Base-by-base conservation (phyloP, 176 grass and related monocot genomes). In the Neostapfia colusana region DNA sequence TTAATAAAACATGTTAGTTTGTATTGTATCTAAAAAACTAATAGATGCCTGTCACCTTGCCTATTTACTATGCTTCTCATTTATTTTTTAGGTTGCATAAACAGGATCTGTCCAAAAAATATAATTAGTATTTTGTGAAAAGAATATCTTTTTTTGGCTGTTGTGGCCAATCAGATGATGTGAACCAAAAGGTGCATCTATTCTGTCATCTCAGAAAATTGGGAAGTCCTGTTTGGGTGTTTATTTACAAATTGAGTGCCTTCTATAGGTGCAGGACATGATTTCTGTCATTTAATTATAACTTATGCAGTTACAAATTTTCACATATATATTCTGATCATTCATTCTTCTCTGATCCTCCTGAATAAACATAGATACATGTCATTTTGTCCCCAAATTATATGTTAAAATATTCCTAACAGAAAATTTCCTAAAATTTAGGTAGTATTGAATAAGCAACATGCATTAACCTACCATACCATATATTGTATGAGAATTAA, bases 281-380 rank as follows among this genome's bases (percentile, higher is more conserved):
- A 39, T 82, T 55, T 82, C 24, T 76, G 6, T 60, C 16, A n/a
- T 80, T 10, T 25, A 54, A 65, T 65, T 10, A 2, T 63, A 34
- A 35, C 5, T 37, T 17, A 34, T 10, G 16, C 37, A n/a, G 13
- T 63, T 31, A 10, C 34, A 81, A 24, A 3, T 27, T 46, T 27
- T 15, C 5, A 26, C 12, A 17, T 65, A 54, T 41, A 10, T 0
- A 9, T 65, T 44, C 2, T n/a, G 7, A n/a, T 53, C 50, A n/a
- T 20, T n/a, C n/a, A 56, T 10, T 6, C 53, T 56, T 23, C 7
- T 24, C 10, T 24, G 50, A 15, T 70, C 37, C 18, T 27, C 28
- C 45, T 79, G 16, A 23, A 18, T 26, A 70, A 43, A 2, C 12
- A 0, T 16, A 25, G n/a, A 8, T 42, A 63, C 27, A 31, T 31